Base-by-base conservation (phyloP, 441 rosid genomes). In the Pelargonium cotyledonis region DNA sequence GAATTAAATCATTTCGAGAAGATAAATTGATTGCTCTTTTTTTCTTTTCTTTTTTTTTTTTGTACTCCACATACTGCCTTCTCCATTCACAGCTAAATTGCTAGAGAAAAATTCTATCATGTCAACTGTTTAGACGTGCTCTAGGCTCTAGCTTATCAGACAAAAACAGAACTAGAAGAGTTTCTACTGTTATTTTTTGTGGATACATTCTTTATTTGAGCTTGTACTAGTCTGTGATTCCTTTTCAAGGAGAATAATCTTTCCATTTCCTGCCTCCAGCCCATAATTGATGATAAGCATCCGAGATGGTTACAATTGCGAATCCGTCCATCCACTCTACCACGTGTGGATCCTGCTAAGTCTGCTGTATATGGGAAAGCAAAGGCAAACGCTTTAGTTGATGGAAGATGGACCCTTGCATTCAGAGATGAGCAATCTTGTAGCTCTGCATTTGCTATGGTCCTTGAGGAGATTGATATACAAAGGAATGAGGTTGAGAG, bases 341-440 rank as follows among this genome's bases (percentile, higher is more conserved):
- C 95, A 7, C 82, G 80, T 65, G 63, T 77, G 71, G 91, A 89
- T 78, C 84, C 92, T 68, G 74, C 81, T 65, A 90, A 82, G 81
- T 62, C 82, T 63, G 78, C 70, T 55, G 65, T 70, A 41, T 72
- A 72, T 55, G 80, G 80, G 60, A 88, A 80, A 73, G 69, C 69
- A 10, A 85, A 81, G 80, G 57, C 89, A n/a, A 95, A 86, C 81
- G 75, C 88, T 73, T 73, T 89, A 63, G 95, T 92, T 14, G 97
- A 95, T 57, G 99, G 99, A 60, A 88, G 91, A 86, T 95, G 97
- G 99, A 89, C 91, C 65, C 74, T 95, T 65, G 96, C 99, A 68
- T 95, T 95, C 80, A 80, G 86, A 72, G 88, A 85, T 40, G 94
- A 92, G n/a, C 89, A 83, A 67, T 84, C 92, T 31, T 92, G 98